phyloP scores from a whole-genome alignment of 345 rosid genomes.

The Eucalyptus regnans region DNA sequence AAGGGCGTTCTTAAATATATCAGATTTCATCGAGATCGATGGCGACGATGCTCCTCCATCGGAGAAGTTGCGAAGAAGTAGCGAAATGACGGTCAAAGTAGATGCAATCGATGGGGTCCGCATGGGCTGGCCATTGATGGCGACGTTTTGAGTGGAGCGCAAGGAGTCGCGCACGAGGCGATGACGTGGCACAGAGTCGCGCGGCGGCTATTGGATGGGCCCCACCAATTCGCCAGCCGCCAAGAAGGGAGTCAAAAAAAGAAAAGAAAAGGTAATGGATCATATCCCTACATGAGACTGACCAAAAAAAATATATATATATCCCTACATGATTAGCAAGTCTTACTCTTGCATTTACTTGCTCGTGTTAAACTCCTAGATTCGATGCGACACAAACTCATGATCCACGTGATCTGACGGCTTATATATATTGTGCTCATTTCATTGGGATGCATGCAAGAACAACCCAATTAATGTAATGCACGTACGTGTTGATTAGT shows the following conservation, averaged over 20 bases:
- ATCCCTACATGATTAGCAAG: too few relatives aligned
- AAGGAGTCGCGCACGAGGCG: neutral
- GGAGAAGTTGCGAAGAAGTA: neutral
- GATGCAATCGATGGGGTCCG: neutral
- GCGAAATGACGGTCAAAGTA: neutral
- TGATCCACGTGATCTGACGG: neutral
- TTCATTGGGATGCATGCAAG: too few relatives aligned
- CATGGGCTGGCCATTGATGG: neutral
- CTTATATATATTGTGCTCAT: too few relatives aligned
- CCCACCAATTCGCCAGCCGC: neutral
- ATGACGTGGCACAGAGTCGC: neutral
- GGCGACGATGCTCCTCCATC: neutral
- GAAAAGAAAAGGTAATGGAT: neutral
- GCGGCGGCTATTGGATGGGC: neutral
- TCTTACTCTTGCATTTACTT: neutral
- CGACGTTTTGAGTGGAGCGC: neutral
- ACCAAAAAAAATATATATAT: too few relatives aligned
- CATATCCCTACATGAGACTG: too few relatives aligned
- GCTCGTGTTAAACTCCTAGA: neutral
- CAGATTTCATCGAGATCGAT: neutral
- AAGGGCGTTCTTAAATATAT: neutral
- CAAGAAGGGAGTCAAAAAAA: too few relatives aligned
- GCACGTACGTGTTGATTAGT: neutral
- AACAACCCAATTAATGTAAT: too few relatives aligned
- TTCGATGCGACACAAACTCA: neutral